A percentile compares a stretch with the other conserved stretches of the same genome.
Evolutionary conservation across 2,329 filamentous ascomycete genomes (phyloP).

Genomic region (Stromatinia cepivora): DNA sequence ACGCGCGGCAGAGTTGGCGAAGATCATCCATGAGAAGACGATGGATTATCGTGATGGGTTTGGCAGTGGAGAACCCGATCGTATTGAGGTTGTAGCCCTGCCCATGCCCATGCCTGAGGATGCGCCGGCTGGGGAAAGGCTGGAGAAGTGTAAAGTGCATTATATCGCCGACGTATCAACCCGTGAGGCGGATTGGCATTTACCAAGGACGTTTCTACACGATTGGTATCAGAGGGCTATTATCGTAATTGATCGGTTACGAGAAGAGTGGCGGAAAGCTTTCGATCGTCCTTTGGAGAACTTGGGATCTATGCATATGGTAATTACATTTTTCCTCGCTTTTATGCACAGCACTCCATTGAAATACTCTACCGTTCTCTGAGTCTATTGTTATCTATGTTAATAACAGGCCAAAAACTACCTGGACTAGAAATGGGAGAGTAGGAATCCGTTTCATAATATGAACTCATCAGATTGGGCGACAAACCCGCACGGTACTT

Average conservation of each 20-base stretch:
- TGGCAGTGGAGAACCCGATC: neutral
- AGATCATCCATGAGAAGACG: neutral
- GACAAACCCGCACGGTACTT: constrained; percentile 1
- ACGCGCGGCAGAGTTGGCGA: neutral
- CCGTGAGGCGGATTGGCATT: neutral
- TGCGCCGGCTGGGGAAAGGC: neutral
- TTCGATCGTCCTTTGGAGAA: constrained; percentile 1
- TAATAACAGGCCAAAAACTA: neutral
- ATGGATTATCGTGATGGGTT: neutral
- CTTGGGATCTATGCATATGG: neutral
- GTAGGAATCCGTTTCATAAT: neutral
- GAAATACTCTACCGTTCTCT: neutral
- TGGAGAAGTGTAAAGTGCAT: neutral
- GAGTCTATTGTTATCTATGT: neutral
- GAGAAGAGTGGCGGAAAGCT: constrained; percentile 1
- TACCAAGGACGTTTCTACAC: neutral
- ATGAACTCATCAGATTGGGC: constrained; percentile 3
- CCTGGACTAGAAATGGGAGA: constrained; percentile 5
- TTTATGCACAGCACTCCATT: neutral
- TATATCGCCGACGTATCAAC: neutral
- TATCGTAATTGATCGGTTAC: neutral
- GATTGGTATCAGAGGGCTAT: constrained; percentile 1
- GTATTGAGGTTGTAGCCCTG: constrained; percentile 8
- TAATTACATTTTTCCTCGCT: neutral
- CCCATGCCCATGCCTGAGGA: constrained; percentile 1